Evolutionary conservation across 2,329 filamentous ascomycete genomes (phyloP), one percentile per base, ranked within the genome.

Genomic region (Aspergillus viridinutans): DNA sequence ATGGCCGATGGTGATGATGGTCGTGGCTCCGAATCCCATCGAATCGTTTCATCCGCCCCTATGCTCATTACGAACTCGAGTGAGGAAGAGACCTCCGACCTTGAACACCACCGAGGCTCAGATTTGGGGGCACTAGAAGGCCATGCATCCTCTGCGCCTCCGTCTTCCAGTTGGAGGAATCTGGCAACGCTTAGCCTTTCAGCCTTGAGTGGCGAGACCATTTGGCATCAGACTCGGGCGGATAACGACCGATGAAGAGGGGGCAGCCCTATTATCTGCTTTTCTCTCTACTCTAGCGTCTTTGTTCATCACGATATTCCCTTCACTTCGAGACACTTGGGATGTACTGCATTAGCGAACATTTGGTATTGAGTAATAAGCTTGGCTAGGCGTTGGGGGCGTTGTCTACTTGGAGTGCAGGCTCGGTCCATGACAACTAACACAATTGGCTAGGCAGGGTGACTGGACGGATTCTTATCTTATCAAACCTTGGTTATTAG

Each of bases 31-130:
- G 74, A 78, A 55, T 76, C 74, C 2, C 70, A 72, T 28, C 79
- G 80, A 53, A 76, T 78, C 26, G 77, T 80, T 5, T 77, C 80
- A 3, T 81, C 81, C 26, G 77, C 82, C 4, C 80, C 80, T 26
- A 74, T 78, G 32, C 79, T 79, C 8, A 76, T 83, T 17, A 71
- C 75, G 3, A 62, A 66, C 53, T 56, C 65, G 26, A 64, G 64
- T 26, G 71, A 72, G 29, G 69, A 74, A 45, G 68, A 69, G n/a
- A 67, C 70, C 32, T 71, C 70, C 3, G 79, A 81, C 56, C 62
- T 77, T 10, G 78, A 80, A 56, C 72, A 74, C 28, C 77, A 71
- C 32, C 69, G 70, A 12, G 68, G 64, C 43, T 57, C 68, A 9
- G 69, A 71, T 26, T 64, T 64, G 21, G 72, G 73, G 5, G 66